phyloP scores from a whole-genome alignment of 345 rosid genomes.

The Syzygium oleosum region DNA sequence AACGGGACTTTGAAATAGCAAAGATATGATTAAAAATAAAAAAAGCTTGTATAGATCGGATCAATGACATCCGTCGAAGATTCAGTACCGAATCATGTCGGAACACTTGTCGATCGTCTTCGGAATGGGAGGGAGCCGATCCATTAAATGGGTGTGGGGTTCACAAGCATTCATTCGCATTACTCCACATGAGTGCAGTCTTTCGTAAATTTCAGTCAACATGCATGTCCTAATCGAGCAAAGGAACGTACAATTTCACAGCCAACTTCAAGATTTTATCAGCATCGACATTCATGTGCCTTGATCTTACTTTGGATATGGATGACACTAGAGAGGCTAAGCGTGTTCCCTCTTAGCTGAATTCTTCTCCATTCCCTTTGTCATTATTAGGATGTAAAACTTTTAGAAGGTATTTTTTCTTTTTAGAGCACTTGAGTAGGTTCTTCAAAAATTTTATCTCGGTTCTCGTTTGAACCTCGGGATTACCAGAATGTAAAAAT shows the following conservation, averaged over 20 bases:
- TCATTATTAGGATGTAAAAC: neutral
- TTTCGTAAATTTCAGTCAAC: neutral
- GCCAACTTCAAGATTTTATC: neutral
- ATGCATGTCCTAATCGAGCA: neutral
- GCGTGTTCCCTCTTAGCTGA: neutral
- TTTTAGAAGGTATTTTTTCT: too few relatives aligned
- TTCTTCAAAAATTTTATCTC: too few relatives aligned
- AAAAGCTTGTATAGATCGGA: neutral
- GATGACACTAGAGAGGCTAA: neutral
- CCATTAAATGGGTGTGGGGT: neutral
- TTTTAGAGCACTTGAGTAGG: too few relatives aligned
- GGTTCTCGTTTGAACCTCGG: too few relatives aligned
- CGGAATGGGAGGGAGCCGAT: neutral
- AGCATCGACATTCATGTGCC: neutral
- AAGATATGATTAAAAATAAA: neutral
- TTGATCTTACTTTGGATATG: neutral
- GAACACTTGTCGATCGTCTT: neutral
- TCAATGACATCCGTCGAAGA: neutral
- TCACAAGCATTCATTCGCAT: neutral
- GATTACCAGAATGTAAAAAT: too few relatives aligned
- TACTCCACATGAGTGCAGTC: neutral
- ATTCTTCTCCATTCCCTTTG: neutral
- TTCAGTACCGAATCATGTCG: neutral
- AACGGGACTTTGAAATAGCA: neutral
- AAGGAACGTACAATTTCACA: neutral